Conservation (phyloP, 2,329 filamentous ascomycete genomes). For the Aspergillus hiratsukae region DNA sequence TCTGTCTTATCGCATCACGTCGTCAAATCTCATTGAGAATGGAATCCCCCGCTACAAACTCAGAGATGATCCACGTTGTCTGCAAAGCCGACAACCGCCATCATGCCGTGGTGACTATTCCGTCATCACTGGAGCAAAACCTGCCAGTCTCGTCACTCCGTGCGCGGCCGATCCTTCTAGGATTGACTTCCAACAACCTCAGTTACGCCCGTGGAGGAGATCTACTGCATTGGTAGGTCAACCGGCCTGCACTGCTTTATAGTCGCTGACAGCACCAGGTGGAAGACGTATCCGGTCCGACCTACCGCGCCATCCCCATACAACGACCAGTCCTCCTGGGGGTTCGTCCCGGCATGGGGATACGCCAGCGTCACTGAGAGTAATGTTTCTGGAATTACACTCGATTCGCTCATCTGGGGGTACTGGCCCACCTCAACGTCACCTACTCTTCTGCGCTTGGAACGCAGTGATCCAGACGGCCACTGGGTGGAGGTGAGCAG, state of each 20-base stretch:
- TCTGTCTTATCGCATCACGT: too few relatives aligned
- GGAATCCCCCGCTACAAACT: neutral
- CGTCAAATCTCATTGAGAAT: neutral
- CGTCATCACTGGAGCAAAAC: neutral
- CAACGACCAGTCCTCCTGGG: constrained; percentile 38
- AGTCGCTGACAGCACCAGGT: constrained; percentile 19
- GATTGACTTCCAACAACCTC: constrained; percentile 15
- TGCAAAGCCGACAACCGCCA: constrained; percentile 4
- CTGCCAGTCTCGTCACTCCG: constrained; percentile 10
- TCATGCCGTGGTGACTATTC: constrained; percentile 3
- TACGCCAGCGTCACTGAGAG: constrained; percentile 43
- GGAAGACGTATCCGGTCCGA: constrained; percentile 44
- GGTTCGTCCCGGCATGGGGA: constrained; percentile 47
- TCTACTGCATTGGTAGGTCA: constrained; percentile 7
- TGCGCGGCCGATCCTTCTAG: constrained; percentile 6
- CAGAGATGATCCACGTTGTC: constrained; percentile 4
- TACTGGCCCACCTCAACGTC: constrained; percentile 41
- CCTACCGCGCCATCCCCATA: constrained; percentile 17
- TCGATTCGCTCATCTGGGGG: constrained; percentile 38
- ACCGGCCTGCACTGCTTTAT: neutral
- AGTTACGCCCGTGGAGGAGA: constrained; percentile 13
- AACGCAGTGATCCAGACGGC: constrained; percentile 14
- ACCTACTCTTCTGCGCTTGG: constrained; percentile 31
- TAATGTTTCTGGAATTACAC: constrained; percentile 29
- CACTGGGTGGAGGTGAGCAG: constrained; percentile 36